Evolutionary conservation across 371 early-diverging fungal species (phyloP).

Genomic region (Mortierella sp.): DNA sequence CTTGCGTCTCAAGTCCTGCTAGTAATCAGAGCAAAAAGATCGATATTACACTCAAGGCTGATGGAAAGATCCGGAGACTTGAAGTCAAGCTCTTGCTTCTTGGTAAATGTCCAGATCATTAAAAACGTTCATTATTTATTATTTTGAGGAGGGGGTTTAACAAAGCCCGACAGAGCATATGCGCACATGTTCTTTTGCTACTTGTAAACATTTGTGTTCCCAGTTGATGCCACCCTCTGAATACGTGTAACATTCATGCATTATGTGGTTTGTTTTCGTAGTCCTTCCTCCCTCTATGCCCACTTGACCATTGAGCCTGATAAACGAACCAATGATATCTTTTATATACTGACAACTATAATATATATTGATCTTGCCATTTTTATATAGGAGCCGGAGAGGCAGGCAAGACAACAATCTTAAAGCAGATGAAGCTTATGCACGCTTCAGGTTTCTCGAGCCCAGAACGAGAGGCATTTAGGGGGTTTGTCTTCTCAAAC

Average conservation of each 20-base stretch:
- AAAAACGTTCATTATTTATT: not conserved
- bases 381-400: slow-evolving; percentile 89
- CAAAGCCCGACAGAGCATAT: not conserved
- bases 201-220: not conserved
- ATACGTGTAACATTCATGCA: not conserved
- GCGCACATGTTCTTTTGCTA: not conserved
- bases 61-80: slow-evolving; percentile 29
- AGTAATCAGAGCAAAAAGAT: slow-evolving; percentile 28
- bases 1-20: slow-evolving; percentile 30
- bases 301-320: too few species aligned
- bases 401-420: slow-evolving; percentile 96
- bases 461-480: slow-evolving; percentile 89
- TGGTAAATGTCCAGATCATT: slow-evolving; percentile 19
- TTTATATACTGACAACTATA: not conserved
- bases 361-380: not conserved
- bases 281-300: not conserved
- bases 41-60: slow-evolving; percentile 35
- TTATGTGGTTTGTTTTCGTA: not conserved
- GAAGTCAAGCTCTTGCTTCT: slow-evolving; percentile 40
- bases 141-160: not conserved
- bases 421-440: slow-evolving; percentile 97
- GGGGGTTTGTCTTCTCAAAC: slow-evolving; percentile 92
- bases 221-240: not conserved
- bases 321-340: not conserved
- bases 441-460: slow-evolving; percentile 92